Evolutionary conservation across 2,329 filamentous ascomycete species (phyloP).

Genomic region (Trichoderma sp.): DNA sequence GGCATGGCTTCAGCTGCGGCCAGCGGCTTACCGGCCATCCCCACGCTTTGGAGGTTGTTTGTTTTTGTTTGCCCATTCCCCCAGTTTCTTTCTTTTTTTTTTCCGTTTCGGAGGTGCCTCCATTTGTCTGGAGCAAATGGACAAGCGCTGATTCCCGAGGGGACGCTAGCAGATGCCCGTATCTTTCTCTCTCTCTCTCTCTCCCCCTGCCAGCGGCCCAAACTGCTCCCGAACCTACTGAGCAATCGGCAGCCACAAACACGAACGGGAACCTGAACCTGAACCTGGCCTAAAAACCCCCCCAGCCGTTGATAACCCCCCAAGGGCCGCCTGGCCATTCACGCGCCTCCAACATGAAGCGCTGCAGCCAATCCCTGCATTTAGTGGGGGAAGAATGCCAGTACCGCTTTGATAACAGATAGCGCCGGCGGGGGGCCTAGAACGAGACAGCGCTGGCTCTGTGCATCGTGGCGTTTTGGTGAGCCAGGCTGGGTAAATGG

Average conservation of each 20-base stretch:
- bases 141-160: not conserved
- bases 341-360: slow-evolving; percentile 7
- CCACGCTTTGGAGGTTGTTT: slow-evolving; percentile 13
- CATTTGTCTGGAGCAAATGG: too few species aligned
- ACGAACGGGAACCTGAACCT: not conserved
- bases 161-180: not conserved
- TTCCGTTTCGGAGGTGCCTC: too few species aligned
- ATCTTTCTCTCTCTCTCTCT: too few species aligned
- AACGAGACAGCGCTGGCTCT: not conserved
- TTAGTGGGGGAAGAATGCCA: slow-evolving; percentile 3
- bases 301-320: slow-evolving; percentile 3
- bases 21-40: slow-evolving; percentile 10
- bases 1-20: not conserved
- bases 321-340: not conserved
- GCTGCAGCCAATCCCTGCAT: slow-evolving; percentile 16
- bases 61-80: not conserved
- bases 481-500: slow-evolving; percentile 10
- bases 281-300: not conserved
- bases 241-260: not conserved
- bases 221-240: not conserved
- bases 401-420: slow-evolving; percentile 15
- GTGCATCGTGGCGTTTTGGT: slow-evolving; percentile 5
- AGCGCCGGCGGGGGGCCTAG: slow-evolving; percentile 5
- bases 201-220: too few species aligned
- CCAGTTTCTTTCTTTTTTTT: too few species aligned